phyloP scores from a whole-genome alignment of 345 rosid species.

The Microthlaspi erraticum region DNA sequence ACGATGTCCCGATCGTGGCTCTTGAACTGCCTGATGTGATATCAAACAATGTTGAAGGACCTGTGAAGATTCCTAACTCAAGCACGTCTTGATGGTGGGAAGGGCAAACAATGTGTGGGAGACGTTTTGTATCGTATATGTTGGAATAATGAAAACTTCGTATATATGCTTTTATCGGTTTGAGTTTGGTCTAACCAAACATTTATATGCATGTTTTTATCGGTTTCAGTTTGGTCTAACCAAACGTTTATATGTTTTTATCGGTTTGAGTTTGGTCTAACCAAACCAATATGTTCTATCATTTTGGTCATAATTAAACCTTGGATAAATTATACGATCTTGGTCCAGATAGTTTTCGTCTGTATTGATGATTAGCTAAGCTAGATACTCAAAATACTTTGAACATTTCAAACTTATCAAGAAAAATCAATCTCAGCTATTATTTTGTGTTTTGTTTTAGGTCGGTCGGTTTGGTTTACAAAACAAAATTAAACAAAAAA shows the following conservation, averaged over 20 bases:
- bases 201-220: conserved; percentile 10
- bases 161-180: conserved; percentile 17
- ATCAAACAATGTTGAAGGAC: conserved; percentile 29
- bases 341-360: neutral
- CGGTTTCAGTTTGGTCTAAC: conserved; percentile 24
- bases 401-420: neutral
- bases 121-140: conserved; percentile 26
- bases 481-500: too few relatives aligned
- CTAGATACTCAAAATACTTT: neutral
- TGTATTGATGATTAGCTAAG: neutral
- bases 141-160: conserved; percentile 25
- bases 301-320: conserved; percentile 22
- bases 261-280: conserved; percentile 26
- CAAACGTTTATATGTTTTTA: neutral
- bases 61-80: conserved; percentile 16
- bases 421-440: neutral
- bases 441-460: too few relatives aligned
- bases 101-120: neutral
- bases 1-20: conserved; percentile 32
- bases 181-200: conserved; percentile 16
- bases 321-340: conserved; percentile 12
- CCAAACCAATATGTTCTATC: conserved; percentile 21
- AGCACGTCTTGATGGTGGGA: conserved; percentile 12
- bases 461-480: too few relatives aligned
- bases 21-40: conserved; percentile 24